Conservation (phyloP, 306 rosid genomes). For the Datisca glomerata region DNA sequence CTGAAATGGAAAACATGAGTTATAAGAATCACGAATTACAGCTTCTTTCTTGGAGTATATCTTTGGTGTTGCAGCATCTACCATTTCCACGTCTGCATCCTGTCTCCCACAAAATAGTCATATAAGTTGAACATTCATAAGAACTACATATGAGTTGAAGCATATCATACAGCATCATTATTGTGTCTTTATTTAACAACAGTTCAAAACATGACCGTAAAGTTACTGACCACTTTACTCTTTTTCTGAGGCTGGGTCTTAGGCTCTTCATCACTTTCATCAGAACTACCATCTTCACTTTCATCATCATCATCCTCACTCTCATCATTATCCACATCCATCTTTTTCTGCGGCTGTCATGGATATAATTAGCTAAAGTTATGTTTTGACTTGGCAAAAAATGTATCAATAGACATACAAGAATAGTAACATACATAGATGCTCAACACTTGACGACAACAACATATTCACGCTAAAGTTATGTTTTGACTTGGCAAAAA, state of each 20-base stretch:
- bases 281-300: conserved; percentile 32
- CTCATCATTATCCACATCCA: conserved; percentile 22
- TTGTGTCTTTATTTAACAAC: not conserved
- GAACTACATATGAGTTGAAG: no score
- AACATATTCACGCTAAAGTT: no score
- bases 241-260: conserved; percentile 24
- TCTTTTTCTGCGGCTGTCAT: conserved; percentile 19
- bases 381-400: not conserved
- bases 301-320: conserved; percentile 21
- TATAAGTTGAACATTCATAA: not conserved
- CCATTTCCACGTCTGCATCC: conserved; percentile 59
- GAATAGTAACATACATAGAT: no score
- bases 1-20: not conserved
- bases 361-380: not conserved
- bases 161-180: not conserved
- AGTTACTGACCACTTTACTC: conserved; percentile 16
- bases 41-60: conserved; percentile 22
- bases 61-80: conserved; percentile 34
- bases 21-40: conserved; percentile 13
- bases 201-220: not conserved
- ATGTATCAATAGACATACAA: not conserved
- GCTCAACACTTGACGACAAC: no score
- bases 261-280: conserved; percentile 35
- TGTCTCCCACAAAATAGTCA: conserved; percentile 13
- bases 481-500: not conserved